Percentiles rank a stretch among this genome's conserved stretches.
Evolutionary conservation across 176 grass and related monocot species (phyloP).

Genomic region (Triticum urartu): DNA sequence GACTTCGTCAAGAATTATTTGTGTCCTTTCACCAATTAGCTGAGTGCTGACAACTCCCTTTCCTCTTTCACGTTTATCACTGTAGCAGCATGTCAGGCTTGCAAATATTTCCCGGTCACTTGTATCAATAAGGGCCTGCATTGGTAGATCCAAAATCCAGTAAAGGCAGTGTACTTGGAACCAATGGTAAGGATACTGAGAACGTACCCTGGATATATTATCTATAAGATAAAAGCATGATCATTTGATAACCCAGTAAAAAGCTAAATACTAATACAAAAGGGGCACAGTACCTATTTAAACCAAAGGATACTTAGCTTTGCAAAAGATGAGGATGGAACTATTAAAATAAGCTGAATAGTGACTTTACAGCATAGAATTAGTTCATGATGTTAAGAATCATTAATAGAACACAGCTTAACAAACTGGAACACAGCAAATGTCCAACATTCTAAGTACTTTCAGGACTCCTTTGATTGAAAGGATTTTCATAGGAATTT

Average conservation of each 20-base stretch:
- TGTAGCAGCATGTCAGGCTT: constrained; percentile 89
- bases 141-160: constrained; percentile 28
- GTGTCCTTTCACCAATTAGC: constrained; percentile 90
- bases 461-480: neutral
- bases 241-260: constrained; percentile 1
- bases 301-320: constrained; percentile 15
- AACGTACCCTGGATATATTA: constrained; percentile 15
- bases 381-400: neutral
- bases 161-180: constrained; percentile 19
- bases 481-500: too few relatives aligned
- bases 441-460: neutral
- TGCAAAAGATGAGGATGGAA: neutral
- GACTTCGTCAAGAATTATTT: constrained; percentile 94
- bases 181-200: constrained; percentile 3
- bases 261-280: constrained; percentile 1
- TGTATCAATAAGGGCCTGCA: constrained; percentile 84
- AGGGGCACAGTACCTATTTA: constrained; percentile 8
- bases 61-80: constrained; percentile 63
- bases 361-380: constrained; percentile 2
- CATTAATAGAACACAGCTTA: constrained; percentile 3
- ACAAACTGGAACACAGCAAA: constrained; percentile 24
- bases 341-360: constrained; percentile 7
- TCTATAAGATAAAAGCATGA: constrained; percentile 12
- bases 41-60: constrained; percentile 85
- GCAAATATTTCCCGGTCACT: constrained; percentile 90